A percentile compares a stretch with the other conserved stretches of the same genome.
Evolutionary conservation across 352 stramenopile species (phyloP).

Genomic region (Thalassiosira sp.): DNA sequence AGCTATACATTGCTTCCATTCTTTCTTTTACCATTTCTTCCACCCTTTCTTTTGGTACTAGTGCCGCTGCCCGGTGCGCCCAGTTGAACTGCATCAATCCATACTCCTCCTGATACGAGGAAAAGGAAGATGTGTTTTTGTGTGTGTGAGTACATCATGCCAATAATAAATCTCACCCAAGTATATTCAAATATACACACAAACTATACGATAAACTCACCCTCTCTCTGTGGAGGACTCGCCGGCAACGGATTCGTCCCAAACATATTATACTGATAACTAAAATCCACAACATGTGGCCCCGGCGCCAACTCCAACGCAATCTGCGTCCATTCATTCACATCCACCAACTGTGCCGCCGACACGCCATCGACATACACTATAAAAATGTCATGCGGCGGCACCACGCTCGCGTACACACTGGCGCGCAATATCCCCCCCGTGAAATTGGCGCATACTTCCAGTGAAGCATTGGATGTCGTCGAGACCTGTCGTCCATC

Average conservation of each 20-base stretch:
- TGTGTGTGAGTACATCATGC: too few species aligned
- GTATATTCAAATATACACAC: too few species aligned
- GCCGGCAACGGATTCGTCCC: conserved; percentile 8
- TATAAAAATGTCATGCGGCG: conserved; percentile 30
- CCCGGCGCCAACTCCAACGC: conserved; percentile 14
- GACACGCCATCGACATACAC: conserved; percentile 25
- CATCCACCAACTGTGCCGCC: conserved; percentile 20
- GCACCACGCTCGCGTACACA: conserved; percentile 8
- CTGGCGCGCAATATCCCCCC: conserved; percentile 15
- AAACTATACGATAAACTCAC: background rate
- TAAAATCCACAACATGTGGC: conserved; percentile 24
- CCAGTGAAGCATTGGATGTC: conserved; percentile 22
- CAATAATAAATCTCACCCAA: too few species aligned
- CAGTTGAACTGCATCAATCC: too few species aligned
- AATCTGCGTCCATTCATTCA: conserved; percentile 24
- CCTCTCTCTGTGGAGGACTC: conserved; percentile 16
- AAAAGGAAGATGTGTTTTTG: too few species aligned
- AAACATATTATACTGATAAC: conserved; percentile 30
- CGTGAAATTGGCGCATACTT: conserved; percentile 13
- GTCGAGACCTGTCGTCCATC: background rate
- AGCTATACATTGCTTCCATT: too few species aligned
- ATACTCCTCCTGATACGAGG: too few species aligned
- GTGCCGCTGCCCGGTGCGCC: too few species aligned
- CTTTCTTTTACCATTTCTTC: too few species aligned
- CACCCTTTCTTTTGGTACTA: too few species aligned